Conservation (phyloP, 306 rosid species). For the Vachellia pachyceras region DNA sequence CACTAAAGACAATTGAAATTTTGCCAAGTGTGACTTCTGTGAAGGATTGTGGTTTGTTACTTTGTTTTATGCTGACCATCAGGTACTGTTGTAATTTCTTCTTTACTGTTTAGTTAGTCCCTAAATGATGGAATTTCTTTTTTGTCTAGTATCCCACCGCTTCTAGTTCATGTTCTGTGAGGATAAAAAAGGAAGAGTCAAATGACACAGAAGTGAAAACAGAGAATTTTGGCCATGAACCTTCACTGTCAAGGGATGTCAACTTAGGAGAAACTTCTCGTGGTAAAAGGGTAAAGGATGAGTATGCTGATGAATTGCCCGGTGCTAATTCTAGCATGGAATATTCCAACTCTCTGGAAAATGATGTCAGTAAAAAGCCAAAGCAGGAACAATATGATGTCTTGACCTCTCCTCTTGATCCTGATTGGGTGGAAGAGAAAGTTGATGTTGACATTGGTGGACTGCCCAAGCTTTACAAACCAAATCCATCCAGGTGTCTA, state of each 20-base stretch:
- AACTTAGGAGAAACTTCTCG: conserved; percentile 44
- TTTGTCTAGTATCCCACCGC: conserved; percentile 46
- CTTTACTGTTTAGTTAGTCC: conserved; percentile 19
- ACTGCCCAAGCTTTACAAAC: conserved; percentile 43
- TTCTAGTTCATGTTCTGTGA: conserved; percentile 35
- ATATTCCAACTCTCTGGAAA: conserved; percentile 31
- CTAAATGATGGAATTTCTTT: conserved; percentile 36
- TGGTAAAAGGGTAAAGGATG: conserved; percentile 70
- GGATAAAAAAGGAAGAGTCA: conserved; percentile 51
- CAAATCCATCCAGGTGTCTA: conserved; percentile 52
- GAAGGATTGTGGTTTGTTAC: background rate
- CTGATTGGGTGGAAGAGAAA: conserved; percentile 63
- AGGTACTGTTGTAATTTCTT: conserved; percentile 1
- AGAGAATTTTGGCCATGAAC: conserved; percentile 46
- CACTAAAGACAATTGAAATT: background rate
- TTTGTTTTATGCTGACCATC: conserved; percentile 9
- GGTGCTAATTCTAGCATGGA: conserved; percentile 34
- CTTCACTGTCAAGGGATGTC: conserved; percentile 47
- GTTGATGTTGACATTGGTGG: conserved; percentile 46
- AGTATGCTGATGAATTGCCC: conserved; percentile 45
- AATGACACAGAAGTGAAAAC: conserved; percentile 52
- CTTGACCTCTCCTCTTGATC: conserved; percentile 47
- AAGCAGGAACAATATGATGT: conserved; percentile 62
- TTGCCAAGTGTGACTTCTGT: background rate
- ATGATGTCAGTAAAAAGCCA: conserved; percentile 64